phyloP scores from a whole-genome alignment of 768 basidiomycete species.

The Termitomyces sp. region DNA sequence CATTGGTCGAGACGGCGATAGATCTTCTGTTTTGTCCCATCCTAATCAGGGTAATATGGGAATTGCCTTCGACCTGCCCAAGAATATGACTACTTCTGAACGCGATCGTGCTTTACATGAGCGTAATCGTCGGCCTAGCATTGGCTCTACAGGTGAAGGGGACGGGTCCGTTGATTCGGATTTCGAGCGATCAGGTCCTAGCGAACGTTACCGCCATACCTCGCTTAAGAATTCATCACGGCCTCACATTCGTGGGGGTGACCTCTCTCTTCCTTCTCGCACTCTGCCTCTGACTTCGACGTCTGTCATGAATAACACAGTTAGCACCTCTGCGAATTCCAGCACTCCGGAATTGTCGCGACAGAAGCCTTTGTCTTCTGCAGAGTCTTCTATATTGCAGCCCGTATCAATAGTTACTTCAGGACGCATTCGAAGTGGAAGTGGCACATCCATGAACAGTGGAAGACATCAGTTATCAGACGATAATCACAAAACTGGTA shows the following conservation, averaged over 20 bases:
- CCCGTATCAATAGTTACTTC: slow-evolving; percentile 21
- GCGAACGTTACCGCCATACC: slow-evolving; percentile 42
- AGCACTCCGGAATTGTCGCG: slow-evolving; percentile 34
- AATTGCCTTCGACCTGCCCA: slow-evolving; percentile 32
- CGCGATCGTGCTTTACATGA: slow-evolving; percentile 28
- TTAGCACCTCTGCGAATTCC: slow-evolving; percentile 31
- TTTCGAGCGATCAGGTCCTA: slow-evolving; percentile 48
- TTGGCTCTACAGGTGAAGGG: slow-evolving; percentile 45
- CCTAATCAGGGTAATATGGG: slow-evolving; percentile 36
- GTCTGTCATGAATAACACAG: slow-evolving; percentile 36
- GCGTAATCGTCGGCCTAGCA: slow-evolving; percentile 54
- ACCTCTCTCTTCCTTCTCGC: slow-evolving; percentile 61
- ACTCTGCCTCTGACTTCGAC: slow-evolving; percentile 37
- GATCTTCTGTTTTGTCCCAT: slow-evolving; percentile 28
- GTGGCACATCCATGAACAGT: slow-evolving; percentile 43
- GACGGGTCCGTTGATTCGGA: slow-evolving; percentile 48
- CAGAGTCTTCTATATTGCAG: slow-evolving; percentile 32
- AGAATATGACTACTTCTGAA: slow-evolving; percentile 19
- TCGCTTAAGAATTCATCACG: slow-evolving; percentile 47
- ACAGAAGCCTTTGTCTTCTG: slow-evolving; percentile 35
- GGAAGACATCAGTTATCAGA: slow-evolving; percentile 29
- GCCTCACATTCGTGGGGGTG: slow-evolving; percentile 48
- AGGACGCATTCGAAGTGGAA: slow-evolving; percentile 59
- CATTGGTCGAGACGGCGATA: slow-evolving; percentile 34
- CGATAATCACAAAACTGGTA: slow-evolving; percentile 31